A percentile compares a stretch with the other conserved stretches of the same genome.
phyloP scores from a whole-genome alignment of 257 asterid genomes.

The Salvia miltiorrhiza region DNA sequence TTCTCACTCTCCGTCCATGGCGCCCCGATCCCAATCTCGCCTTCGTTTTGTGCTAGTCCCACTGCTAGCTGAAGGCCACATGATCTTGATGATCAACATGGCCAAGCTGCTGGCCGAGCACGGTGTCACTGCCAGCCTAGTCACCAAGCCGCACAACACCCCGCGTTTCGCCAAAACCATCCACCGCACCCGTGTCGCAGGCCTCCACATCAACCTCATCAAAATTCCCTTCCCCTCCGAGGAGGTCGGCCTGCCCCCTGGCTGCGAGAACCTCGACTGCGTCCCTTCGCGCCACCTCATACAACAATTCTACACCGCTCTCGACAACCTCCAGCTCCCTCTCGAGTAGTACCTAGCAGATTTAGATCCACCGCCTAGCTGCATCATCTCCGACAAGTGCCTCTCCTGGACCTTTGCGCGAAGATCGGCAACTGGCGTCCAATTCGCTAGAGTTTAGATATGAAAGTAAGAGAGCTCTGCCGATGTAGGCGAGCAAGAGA shows the following conservation, averaged over 20 bases:
- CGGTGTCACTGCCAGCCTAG: constrained; percentile 49
- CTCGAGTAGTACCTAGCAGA: constrained; percentile 35
- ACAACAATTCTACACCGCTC: constrained; percentile 44
- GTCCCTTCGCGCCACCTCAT: constrained; percentile 59
- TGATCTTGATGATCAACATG: constrained; percentile 75
- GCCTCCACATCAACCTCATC: constrained; percentile 36
- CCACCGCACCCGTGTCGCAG: constrained; percentile 39
- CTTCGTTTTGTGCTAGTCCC: constrained; percentile 67
- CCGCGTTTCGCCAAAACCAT: constrained; percentile 37
- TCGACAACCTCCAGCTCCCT: constrained; percentile 44
- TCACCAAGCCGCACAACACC: constrained; percentile 62
- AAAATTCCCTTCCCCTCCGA: constrained; percentile 58
- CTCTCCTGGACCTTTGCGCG: constrained; percentile 74
- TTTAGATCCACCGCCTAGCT: constrained; percentile 48
- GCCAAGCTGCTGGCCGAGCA: constrained; percentile 54
- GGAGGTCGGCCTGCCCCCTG: constrained; percentile 57
- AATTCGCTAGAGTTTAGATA: too few relatives aligned
- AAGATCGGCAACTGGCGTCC: too few relatives aligned
- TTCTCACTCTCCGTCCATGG: background rate
- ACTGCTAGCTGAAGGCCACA: constrained; percentile 68
- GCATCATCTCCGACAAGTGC: constrained; percentile 75
- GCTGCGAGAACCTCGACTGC: constrained; percentile 75
- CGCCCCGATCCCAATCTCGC: background rate
- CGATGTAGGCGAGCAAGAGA: too few relatives aligned
- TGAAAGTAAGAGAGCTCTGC: too few relatives aligned